Percentiles rank a stretch among this genome's conserved stretches.
Conservation (phyloP, 805 yeast genomes). For the Scheffersomyces amazonensis region DNA sequence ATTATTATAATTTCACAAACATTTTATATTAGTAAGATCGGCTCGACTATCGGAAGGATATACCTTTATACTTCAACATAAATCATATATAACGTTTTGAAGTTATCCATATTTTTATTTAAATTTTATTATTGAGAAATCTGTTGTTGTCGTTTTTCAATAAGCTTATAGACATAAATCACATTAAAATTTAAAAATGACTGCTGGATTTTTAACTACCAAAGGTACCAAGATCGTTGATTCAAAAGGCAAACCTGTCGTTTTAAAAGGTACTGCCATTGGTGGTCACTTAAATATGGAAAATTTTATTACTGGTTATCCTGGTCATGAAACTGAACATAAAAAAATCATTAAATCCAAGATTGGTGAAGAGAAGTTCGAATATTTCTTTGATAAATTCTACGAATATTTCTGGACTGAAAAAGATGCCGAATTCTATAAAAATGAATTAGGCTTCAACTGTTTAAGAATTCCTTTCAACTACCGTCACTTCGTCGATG, state of each 20-base stretch:
- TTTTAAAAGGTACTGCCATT: conserved; percentile 46
- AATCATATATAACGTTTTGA: no score
- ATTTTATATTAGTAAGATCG: no score
- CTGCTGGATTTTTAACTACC: conserved; percentile 31
- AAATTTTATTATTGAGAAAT: no score
- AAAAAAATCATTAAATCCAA: conserved; percentile 35
- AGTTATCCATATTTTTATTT: no score
- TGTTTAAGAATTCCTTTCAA: conserved; percentile 51
- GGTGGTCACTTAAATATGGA: conserved; percentile 57
- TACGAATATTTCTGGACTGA: conserved; percentile 55
- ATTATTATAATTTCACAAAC: no score
- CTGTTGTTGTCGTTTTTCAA: no score
- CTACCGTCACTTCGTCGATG: conserved; percentile 47
- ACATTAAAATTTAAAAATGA: no score
- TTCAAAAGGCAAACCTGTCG: conserved; percentile 32
- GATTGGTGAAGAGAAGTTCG: conserved; percentile 47
- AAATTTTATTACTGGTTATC: conserved; percentile 54
- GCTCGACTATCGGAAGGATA: no score
- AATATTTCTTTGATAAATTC: conserved; percentile 49
- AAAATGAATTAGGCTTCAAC: conserved; percentile 38
- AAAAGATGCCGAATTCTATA: conserved; percentile 45
- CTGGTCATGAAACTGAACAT: conserved; percentile 53
- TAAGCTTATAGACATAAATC: neutral
- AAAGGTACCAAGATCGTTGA: conserved; percentile 49
- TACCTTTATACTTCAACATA: no score